Evolutionary conservation across 1,139 yeast genomes (phyloP), one percentile per base, ranked within the genome.

Genomic region (Magnusiomyces suaveolens): DNA sequence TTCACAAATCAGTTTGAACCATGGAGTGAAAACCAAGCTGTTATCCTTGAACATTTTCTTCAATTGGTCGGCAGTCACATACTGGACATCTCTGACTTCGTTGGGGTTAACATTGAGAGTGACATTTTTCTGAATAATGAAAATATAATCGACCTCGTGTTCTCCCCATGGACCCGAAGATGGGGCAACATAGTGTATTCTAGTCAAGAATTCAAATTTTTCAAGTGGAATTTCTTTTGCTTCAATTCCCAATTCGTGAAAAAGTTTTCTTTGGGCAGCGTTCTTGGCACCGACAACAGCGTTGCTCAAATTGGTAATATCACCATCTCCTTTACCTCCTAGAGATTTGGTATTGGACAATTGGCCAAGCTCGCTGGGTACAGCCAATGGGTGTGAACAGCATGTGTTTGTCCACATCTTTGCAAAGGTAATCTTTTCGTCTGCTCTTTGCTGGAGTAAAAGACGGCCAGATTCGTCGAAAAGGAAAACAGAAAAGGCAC

Each of bases 331-430:
- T n/a, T 38, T 38, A 14, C 43, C 43, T 4, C 43, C 43, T 10
- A 38, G 8, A 18, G 18, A 4, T 18, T 38, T 38, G 33, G 20
- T 24, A 20, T 8, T 24, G 2, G 47, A 25, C 6, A 25, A 18
- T 10, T 25, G 32, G 10, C 96, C 97, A 66, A 89, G 74, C 70
- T 92, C 99, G 44, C 81, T 74, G 43, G 84, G 79, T 29, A 88
- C 81, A 58, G 96, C 88, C 56, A 92, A 75, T 3, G 99, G 99
- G 70, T 92, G 99, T 0, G 97, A 90, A 69, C 99, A 92, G 71
- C 98, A 94, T 1, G 99, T 94, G 69, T 92, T 92, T 46, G 99
- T 92, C 99, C 99, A 92, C 84, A 88, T 82, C 57, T 81, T 81
- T 1, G 98, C 95, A 71, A 92, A 92, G 1, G 99, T 92, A 72